Evolutionary conservation across 805 yeast genomes (phyloP), one percentile per base, ranked within the genome.

Genomic region (Yarrowia hollandica): DNA sequence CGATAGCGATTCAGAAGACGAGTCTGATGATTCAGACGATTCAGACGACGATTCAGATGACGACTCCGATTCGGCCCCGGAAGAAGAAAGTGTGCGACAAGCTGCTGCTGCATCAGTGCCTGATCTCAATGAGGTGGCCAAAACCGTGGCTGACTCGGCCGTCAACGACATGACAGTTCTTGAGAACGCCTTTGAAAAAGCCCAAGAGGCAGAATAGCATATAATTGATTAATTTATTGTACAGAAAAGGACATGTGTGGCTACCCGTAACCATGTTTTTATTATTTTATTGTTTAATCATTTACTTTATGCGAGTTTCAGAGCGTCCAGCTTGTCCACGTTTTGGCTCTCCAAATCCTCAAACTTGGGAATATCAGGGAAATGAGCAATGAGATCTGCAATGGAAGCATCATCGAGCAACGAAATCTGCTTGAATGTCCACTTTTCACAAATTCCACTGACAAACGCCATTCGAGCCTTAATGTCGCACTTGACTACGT

Each of bases 401-500:
- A 70, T 72, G 7, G 69, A 68, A 64, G 31, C 55, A 14, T 65
- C 67, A 10, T 62, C 55, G 44, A 72, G 61, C 19, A 64, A 65
- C 60, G 87, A 80, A 84, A 91, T 84, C 64, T 86, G 79, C 60
- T 77, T 75, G 61, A 84, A 76, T 10, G 79, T 67, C 68, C 79
- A 82, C 55, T 72, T 71, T 68, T 87, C 92, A 2, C 91, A 86
- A 34, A 85, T 74, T 3, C 70, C 71, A 50, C 80, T 83, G 69
- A 86, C 84, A 86, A 91, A 84, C 16, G 76, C 77, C 94, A 87
- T 87, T 61, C 94, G 75, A 3, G 72, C 71, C 58, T 82, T 82
- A 39, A 85, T 82, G 7, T 75, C 77, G 3, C 82, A 82, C 1
- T 75, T 71, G 41, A 77, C 74, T 35, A 70, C 65, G 22, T 68